Conservation (phyloP, 176 grass and related monocot genomes). For the Musa itinerans region DNA sequence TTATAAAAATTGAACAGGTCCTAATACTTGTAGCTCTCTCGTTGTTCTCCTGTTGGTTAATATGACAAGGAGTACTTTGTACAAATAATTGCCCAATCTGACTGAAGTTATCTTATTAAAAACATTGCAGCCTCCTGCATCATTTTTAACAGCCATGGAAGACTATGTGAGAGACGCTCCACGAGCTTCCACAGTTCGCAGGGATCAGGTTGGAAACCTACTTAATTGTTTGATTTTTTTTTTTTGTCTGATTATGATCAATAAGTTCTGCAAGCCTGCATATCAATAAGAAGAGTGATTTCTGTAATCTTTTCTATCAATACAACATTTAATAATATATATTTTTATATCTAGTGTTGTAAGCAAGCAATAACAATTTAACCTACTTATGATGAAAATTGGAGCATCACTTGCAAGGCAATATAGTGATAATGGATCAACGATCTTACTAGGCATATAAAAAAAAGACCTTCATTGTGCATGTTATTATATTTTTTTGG, state of each 20-base stretch:
- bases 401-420: too few species aligned
- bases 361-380: too few species aligned
- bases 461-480: too few species aligned
- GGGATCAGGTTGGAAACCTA: conserved; percentile 40
- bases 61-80: conserved; percentile 1
- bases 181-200: conserved; percentile 44
- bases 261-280: neutral
- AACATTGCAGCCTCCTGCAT: conserved; percentile 65
- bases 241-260: too few species aligned
- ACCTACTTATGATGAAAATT: too few species aligned
- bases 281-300: neutral
- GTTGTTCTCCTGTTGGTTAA: neutral
- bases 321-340: too few species aligned
- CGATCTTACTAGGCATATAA: too few species aligned
- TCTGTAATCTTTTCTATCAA: neutral
- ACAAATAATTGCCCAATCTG: neutral
- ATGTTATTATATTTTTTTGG: too few species aligned
- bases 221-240: conserved; percentile 3
- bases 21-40: neutral
- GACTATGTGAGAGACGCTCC: conserved; percentile 85
- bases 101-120: neutral
- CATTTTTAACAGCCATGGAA: conserved; percentile 80
- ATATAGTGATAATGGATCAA: too few species aligned
- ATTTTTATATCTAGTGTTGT: too few species aligned
- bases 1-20: conserved; percentile 80